Evolutionary conservation across 768 basidiomycete genomes (phyloP).

Genomic region (Arthromyces matolae): DNA sequence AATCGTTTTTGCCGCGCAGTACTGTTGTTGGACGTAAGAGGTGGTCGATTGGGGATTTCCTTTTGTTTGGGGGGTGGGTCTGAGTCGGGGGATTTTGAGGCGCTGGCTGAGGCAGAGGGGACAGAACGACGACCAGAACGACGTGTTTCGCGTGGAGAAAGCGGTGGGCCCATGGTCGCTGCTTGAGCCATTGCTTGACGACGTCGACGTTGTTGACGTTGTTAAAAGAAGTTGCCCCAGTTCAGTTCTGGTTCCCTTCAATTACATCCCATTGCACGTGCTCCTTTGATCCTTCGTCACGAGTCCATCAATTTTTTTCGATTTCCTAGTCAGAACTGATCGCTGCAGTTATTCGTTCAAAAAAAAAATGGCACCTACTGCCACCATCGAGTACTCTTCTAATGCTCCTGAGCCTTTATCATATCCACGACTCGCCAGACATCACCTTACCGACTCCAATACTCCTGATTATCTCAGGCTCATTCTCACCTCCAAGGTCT

Average conservation of each 20-base stretch:
- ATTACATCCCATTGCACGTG: conserved; percentile 13
- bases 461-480: conserved; percentile 87
- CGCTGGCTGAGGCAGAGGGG: conserved; percentile 61
- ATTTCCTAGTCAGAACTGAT: too few relatives aligned
- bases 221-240: background rate
- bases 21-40: conserved; percentile 36
- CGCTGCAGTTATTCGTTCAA: too few relatives aligned
- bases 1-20: conserved; percentile 51
- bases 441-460: conserved; percentile 59
- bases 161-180: conserved; percentile 71
- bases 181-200: conserved; percentile 68
- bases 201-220: conserved; percentile 14
- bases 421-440: conserved; percentile 66
- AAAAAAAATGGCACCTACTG: conserved; percentile 41
- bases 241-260: conserved; percentile 5
- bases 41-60: conserved; percentile 39
- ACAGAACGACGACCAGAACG: conserved; percentile 74
- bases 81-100: conserved; percentile 74
- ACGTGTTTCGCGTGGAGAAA: conserved; percentile 72
- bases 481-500: conserved; percentile 86
- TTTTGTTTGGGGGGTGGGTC: conserved; percentile 53
- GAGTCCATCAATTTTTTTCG: conserved; percentile 8
- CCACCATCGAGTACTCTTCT: conserved; percentile 67
- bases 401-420: conserved; percentile 59
- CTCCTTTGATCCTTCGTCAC: conserved; percentile 4